Percentiles rank a stretch among this genome's conserved stretches.
These are phyloP conservation scores for Daldinia sp. DNA, from an alignment of 2,329 filamentous ascomycete genomes.

Conservation along the genomic window DNA sequence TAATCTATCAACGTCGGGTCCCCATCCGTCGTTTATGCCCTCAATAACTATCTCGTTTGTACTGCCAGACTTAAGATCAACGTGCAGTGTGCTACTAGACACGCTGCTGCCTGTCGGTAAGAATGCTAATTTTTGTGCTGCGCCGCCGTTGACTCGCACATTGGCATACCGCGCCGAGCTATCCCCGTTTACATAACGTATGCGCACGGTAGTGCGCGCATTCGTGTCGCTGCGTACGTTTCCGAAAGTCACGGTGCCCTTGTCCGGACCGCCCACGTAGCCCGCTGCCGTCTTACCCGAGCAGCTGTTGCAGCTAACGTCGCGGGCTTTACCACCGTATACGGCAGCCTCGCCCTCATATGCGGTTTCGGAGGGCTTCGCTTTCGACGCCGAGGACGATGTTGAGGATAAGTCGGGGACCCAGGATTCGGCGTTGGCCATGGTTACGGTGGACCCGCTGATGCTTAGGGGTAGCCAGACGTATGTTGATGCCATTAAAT, in stretches of 20 bases:
- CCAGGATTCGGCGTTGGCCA: constrained; percentile 65
- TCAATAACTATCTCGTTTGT: constrained; percentile 59
- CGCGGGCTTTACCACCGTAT: constrained; percentile 55
- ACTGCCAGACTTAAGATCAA: constrained; percentile 55
- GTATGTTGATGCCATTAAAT: constrained; percentile 68
- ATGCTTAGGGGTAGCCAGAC: constrained; percentile 69
- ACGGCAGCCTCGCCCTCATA: constrained; percentile 61
- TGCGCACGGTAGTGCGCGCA: constrained; percentile 59
- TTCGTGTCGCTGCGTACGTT: constrained; percentile 54
- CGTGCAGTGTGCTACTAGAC: constrained; percentile 57
- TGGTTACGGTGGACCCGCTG: constrained; percentile 58
- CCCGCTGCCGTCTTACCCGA: constrained; percentile 60
- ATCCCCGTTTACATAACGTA: constrained; percentile 67
- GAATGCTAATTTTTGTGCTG: constrained; percentile 60
- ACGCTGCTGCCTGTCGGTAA: constrained; percentile 58
- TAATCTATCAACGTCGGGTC: constrained; percentile 62
- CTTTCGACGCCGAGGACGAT: constrained; percentile 54
- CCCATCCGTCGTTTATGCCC: constrained; percentile 48
- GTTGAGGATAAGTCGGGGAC: constrained; percentile 55
- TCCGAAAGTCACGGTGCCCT: constrained; percentile 57
- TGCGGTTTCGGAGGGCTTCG: constrained; percentile 54
- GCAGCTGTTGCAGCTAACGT: constrained; percentile 60
- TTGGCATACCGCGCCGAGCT: constrained; percentile 59
- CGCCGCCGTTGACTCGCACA: constrained; percentile 64
- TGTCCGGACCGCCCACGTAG: constrained; percentile 60